A percentile compares a stretch with the other conserved stretches of the same genome.
Conservation (phyloP, 208 protist species). For the Leishmania gerbilli region DNA sequence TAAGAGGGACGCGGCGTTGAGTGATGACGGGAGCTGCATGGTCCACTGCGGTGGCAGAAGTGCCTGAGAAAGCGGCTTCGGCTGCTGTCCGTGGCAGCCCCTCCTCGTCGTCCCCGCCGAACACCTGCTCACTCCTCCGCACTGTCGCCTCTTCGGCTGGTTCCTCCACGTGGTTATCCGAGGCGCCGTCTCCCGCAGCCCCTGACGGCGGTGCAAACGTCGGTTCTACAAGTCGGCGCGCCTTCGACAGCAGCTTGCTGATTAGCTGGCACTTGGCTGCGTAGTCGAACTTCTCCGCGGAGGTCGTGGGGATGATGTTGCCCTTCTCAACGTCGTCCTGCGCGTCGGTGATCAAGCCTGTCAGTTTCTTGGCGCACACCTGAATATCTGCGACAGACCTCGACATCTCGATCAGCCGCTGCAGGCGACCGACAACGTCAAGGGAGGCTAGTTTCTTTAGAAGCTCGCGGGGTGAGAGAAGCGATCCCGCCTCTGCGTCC, state of each 20-base stretch:
- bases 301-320: not conserved
- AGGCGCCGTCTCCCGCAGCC: not conserved
- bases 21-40: not conserved
- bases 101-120: not conserved
- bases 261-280: slow-evolving; percentile 66
- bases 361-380: slow-evolving; percentile 48
- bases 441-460: slow-evolving; percentile 54
- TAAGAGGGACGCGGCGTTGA: slow-evolving; percentile 21
- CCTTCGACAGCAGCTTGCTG: slow-evolving; percentile 83
- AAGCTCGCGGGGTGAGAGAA: slow-evolving; percentile 69
- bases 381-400: slow-evolving; percentile 40
- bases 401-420: slow-evolving; percentile 76
- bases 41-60: not conserved
- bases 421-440: slow-evolving; percentile 62
- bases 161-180: not conserved
- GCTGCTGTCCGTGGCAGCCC: not conserved
- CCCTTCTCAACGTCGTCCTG: slow-evolving; percentile 17
- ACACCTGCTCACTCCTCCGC: not conserved
- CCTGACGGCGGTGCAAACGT: slow-evolving; percentile 3
- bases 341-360: slow-evolving; percentile 6
- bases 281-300: slow-evolving; percentile 39
- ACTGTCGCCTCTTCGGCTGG: not conserved
- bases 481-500: slow-evolving; percentile 30
- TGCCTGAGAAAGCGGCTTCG: not conserved
- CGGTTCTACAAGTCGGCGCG: slow-evolving; percentile 49